Evolutionary conservation across 257 asterid species (phyloP), one percentile per base, ranked within the genome.

Genomic region (Buddleja alternifolia): DNA sequence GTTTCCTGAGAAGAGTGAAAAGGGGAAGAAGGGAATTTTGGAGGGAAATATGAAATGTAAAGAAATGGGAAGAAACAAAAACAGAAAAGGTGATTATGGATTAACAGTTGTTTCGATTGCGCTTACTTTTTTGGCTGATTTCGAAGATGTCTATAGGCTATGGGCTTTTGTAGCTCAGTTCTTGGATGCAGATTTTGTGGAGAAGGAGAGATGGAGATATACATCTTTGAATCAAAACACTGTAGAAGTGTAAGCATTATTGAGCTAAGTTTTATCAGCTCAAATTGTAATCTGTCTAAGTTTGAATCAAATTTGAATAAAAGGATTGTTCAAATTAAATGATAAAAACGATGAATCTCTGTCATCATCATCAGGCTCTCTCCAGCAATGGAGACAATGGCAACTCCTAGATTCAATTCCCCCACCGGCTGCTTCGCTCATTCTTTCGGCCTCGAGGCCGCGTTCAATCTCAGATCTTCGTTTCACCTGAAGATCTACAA

Each of bases 131-230:
- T 83, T 90, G 84, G 88, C 86, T 3, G 84, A 90, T 24, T 90
- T 93, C 11, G 94, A 90, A 70, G 99, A 90, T 67, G 85, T 80
- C 5, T 88, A 93, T 74, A 75, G 78, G 80, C 82, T 93, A 12
- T 93, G 98, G 98, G 84, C 85, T 36, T 93, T 93, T 54, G 53
- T 93, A 12, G 94, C 96, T 14, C 93, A 75, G 79, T 93, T 93
- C 58, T 82, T 93, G 56, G 99, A 90, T 70, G 97, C 96, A 4
- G 99, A 93, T 59, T 93, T 87, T 60, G 96, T 90, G 45, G 96
- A 93, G 79, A 93, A 90, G 85, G 97, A 93, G 80, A 78, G 91
- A 8, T 93, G 98, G 98, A 86, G 98, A 64, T 93, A 93, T 63
- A 86, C 94, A 1, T 87, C 97, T 15, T 84, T 90, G 70, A 83